Conservation (phyloP, 192 early-diverging fungal genomes). For the Coemansia sp. region DNA sequence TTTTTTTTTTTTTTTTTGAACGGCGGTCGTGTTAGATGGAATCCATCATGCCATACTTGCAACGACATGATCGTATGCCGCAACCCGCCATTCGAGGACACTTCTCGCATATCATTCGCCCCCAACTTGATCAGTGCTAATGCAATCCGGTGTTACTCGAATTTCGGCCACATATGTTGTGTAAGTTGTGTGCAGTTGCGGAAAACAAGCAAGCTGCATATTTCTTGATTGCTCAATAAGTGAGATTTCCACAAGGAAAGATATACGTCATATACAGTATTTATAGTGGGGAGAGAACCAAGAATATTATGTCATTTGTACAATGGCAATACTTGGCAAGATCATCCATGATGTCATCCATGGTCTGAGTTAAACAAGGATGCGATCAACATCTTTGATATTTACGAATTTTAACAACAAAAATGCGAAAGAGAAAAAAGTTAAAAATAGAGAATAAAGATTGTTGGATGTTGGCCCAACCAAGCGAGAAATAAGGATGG, state of each 20-base stretch:
- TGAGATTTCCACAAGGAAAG: not conserved
- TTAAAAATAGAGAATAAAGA: not conserved
- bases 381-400: too few relatives aligned
- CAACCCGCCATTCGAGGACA: not conserved
- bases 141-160: not conserved
- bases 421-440: too few relatives aligned
- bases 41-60: not conserved
- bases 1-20: too few relatives aligned
- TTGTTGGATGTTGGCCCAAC: not conserved
- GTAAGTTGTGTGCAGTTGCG: conserved; percentile 1
- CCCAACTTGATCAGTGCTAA: too few relatives aligned
- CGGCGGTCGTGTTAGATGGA: not conserved
- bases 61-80: not conserved
- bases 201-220: not conserved
- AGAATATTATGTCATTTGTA: not conserved
- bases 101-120: not conserved
- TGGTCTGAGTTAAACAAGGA: too few relatives aligned
- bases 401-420: too few relatives aligned
- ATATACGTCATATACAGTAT: not conserved
- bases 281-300: not conserved
- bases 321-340: not conserved
- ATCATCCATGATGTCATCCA: not conserved
- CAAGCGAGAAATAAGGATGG: not conserved
- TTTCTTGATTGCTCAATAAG: not conserved
- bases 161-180: not conserved